phyloP scores from a whole-genome alignment of 2,329 filamentous ascomycete species.

The Arthroderma uncinatum region DNA sequence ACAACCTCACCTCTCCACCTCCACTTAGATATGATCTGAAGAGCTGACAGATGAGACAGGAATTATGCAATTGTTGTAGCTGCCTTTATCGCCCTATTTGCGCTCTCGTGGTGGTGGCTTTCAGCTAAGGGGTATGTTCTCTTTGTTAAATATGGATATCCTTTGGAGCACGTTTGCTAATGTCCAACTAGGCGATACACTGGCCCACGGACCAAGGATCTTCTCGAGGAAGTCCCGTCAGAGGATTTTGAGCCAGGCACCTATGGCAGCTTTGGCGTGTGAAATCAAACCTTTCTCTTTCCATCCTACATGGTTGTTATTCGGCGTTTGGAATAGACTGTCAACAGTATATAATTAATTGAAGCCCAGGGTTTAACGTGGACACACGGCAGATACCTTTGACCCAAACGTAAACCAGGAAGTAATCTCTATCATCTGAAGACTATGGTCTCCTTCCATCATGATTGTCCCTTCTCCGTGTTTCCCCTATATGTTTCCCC shows the following conservation, averaged over 20 bases:
- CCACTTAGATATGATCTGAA: not conserved
- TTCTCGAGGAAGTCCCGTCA: conserved; percentile 27
- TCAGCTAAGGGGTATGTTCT: conserved; percentile 29
- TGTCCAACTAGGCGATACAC: conserved; percentile 42
- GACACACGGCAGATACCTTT: too few species aligned
- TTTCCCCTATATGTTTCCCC: too few species aligned
- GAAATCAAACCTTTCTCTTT: not conserved
- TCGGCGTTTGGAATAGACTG: too few species aligned
- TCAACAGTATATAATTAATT: too few species aligned
- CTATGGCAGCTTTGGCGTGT: not conserved
- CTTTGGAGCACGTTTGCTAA: not conserved
- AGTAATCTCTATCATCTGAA: too few species aligned
- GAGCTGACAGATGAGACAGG: conserved; percentile 20
- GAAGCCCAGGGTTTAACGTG: too few species aligned
- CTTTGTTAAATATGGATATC: not conserved
- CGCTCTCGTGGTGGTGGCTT: conserved; percentile 40
- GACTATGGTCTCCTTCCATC: too few species aligned
- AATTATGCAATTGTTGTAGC: conserved; percentile 41
- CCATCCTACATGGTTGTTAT: too few species aligned
- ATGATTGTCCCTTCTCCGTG: too few species aligned
- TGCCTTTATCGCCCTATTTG: conserved; percentile 39
- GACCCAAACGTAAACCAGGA: too few species aligned
- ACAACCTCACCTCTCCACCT: conserved; percentile 9
- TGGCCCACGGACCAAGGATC: conserved; percentile 48
- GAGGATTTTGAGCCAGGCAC: conserved; percentile 20